Conservation (phyloP, 2,329 filamentous ascomycete genomes). For the Penicillium griseofulvum region DNA sequence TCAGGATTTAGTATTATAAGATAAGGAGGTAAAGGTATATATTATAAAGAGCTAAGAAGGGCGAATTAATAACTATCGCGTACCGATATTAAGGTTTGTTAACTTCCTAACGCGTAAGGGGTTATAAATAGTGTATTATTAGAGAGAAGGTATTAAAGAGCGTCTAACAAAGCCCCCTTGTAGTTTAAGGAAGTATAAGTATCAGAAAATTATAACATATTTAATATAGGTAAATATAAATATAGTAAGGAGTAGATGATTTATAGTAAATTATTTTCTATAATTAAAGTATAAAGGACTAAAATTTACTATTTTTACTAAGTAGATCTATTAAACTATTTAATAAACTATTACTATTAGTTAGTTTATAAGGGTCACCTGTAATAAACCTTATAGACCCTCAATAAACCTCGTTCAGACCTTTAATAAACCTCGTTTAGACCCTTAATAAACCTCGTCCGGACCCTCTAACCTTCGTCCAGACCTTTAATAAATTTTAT, state of each 20-base stretch:
- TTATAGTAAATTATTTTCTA: not conserved
- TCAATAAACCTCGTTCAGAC: not conserved
- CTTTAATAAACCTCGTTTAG: not conserved
- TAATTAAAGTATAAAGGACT: not conserved
- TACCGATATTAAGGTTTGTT: not conserved
- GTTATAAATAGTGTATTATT: not conserved
- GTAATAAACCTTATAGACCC: not conserved
- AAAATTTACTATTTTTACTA: not conserved
- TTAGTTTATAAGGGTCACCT: not conserved
- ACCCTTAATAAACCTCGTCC: too few relatives aligned
- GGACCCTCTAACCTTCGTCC: too few relatives aligned
- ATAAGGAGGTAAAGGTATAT: not conserved
- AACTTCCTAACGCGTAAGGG: not conserved
- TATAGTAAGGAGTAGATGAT: not conserved
- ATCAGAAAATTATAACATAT: not conserved
- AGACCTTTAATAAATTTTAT: too few relatives aligned
- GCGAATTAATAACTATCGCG: not conserved
- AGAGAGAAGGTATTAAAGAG: not conserved
- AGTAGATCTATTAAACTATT: not conserved
- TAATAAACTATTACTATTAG: not conserved
- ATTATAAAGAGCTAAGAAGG: not conserved
- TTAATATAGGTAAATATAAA: not conserved
- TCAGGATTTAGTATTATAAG: not conserved
- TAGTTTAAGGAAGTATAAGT: not conserved
- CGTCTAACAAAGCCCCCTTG: not conserved